Evolutionary conservation across 495 filamentous ascomycete species (phyloP).

Genomic region (Penicillium dipodomyicola): DNA sequence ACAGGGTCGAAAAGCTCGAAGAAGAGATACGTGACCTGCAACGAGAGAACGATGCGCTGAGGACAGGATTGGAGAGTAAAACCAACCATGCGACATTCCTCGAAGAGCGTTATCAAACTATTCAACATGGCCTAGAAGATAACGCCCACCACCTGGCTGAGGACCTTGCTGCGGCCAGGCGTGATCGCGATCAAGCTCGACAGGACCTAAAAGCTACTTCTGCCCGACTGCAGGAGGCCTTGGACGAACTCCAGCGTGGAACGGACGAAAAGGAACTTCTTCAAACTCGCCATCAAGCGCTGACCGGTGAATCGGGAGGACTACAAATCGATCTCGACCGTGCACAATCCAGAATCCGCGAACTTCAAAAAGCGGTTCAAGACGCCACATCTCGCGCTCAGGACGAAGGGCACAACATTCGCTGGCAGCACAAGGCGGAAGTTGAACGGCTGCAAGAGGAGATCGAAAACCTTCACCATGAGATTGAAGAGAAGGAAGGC

Average conservation of each 20-base stretch:
- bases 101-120: slow-evolving; percentile 42
- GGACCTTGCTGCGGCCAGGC: slow-evolving; percentile 40
- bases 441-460: slow-evolving; percentile 63
- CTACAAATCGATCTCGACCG: slow-evolving; percentile 63
- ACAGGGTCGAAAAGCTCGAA: slow-evolving; percentile 63
- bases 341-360: slow-evolving; percentile 53
- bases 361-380: slow-evolving; percentile 57
- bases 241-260: slow-evolving; percentile 54
- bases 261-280: slow-evolving; percentile 69
- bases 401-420: slow-evolving; percentile 55
- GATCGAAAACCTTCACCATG: slow-evolving; percentile 64
- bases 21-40: slow-evolving; percentile 59
- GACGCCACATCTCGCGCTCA: slow-evolving; percentile 58
- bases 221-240: slow-evolving; percentile 49
- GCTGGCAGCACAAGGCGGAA: slow-evolving; percentile 60
- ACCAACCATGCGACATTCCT: slow-evolving; percentile 35
- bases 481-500: slow-evolving; percentile 72
- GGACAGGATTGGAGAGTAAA: slow-evolving; percentile 52
- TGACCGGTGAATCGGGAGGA: slow-evolving; percentile 64
- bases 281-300: slow-evolving; percentile 64
- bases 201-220: slow-evolving; percentile 42
- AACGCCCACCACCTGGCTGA: slow-evolving; percentile 43
- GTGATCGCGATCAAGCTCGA: slow-evolving; percentile 36
- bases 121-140: slow-evolving; percentile 43
- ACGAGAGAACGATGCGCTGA: slow-evolving; percentile 53